A percentile compares a stretch with the other conserved stretches of the same genome.
phyloP scores from a whole-genome alignment of 75 land plant genomes.

The Adiantum capillusveneris region DNA sequence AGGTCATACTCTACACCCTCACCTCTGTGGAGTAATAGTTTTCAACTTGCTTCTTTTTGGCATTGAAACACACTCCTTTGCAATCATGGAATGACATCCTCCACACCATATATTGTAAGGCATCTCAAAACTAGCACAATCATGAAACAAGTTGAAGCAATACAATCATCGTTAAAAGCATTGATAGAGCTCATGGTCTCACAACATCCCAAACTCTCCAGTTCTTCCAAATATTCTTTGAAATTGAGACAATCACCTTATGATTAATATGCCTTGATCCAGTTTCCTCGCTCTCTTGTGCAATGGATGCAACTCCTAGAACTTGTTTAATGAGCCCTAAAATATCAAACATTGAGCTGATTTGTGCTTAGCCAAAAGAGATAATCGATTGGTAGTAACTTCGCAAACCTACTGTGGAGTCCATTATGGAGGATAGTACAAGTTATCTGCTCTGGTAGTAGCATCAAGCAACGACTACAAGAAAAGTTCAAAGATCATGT shows the following conservation, averaged over 20 bases:
- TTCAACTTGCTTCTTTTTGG: conserved; percentile 99
- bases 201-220: too few species aligned
- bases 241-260: conserved; percentile 43
- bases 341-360: not conserved
- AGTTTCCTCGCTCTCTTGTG: conserved; percentile 93
- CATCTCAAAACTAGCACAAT: conserved; percentile 81
- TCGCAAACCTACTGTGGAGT: too few species aligned
- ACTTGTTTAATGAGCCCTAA: conserved; percentile 91
- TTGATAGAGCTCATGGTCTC: too few species aligned
- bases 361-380: too few species aligned
- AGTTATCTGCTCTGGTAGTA: too few species aligned
- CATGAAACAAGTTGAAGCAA: not conserved
- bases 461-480: too few species aligned
- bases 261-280: conserved; percentile 94
- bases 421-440: too few species aligned
- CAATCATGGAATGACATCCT: conserved; percentile 97
- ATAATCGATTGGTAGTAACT: too few species aligned
- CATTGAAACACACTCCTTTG: conserved; percentile 97
- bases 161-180: too few species aligned
- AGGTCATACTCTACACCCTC: conserved; percentile 67
- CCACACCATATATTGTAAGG: conserved; percentile 99
- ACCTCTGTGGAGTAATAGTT: conserved; percentile 97
- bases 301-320: conserved; percentile 96
- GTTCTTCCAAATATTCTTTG: too few species aligned
- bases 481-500: too few species aligned